phyloP scores from a whole-genome alignment of 371 early-diverging fungal genomes.

The Syncephalastrum monosporum region DNA sequence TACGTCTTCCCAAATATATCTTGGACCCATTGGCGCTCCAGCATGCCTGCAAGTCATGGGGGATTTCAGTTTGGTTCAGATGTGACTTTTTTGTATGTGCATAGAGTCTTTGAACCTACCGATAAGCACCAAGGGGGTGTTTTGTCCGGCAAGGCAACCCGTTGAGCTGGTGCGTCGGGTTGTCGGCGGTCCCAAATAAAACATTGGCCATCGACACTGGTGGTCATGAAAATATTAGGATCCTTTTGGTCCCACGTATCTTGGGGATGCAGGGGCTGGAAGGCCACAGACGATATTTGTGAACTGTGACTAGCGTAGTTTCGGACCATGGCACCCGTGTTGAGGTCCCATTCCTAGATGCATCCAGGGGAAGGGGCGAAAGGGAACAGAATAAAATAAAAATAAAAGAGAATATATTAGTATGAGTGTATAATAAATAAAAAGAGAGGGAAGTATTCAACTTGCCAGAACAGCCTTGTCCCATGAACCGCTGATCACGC shows the following conservation, averaged over 20 bases:
- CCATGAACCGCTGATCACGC: conserved; percentile 91
- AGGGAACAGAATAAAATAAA: too few relatives aligned
- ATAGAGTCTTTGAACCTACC: conserved; percentile 32
- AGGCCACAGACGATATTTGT: conserved; percentile 76
- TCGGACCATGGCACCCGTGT: conserved; percentile 74
- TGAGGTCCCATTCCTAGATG: conserved; percentile 88
- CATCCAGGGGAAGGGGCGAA: background rate
- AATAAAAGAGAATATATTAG: background rate
- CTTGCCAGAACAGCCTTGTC: conserved; percentile 75
- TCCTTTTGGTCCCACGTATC: conserved; percentile 35
- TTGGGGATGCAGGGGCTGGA: conserved; percentile 58
- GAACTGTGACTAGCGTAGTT: conserved; percentile 73
- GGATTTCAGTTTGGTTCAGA: background rate
- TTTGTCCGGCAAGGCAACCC: conserved; percentile 58
- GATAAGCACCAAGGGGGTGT: conserved; percentile 92
- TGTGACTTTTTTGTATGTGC: background rate
- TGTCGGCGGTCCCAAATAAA: conserved; percentile 82
- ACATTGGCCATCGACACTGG: conserved; percentile 85
- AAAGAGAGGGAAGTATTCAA: background rate
- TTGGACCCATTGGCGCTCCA: conserved; percentile 83
- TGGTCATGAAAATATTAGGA: conserved; percentile 62
- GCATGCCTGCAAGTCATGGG: conserved; percentile 53
- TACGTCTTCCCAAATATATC: conserved; percentile 77
- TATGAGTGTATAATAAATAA: conserved; percentile 1
- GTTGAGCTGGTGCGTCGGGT: conserved; percentile 51